phyloP scores from a whole-genome alignment of 306 rosid species.

The Rosa lucieae region DNA sequence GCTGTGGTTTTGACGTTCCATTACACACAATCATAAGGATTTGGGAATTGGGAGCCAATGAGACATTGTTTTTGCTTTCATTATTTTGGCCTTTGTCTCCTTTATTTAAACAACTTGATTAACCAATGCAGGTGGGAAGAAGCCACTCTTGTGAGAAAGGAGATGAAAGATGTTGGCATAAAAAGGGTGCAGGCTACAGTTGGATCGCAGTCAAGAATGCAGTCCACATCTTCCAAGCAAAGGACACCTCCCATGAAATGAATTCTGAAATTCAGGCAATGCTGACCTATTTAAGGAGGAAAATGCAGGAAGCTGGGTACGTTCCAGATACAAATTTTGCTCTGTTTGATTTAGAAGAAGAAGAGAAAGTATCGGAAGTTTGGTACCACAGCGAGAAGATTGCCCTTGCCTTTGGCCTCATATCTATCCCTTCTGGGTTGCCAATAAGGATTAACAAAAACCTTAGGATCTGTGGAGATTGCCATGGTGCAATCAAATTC shows the following conservation, averaged over 20 bases:
- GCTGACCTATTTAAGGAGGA: constrained; percentile 51
- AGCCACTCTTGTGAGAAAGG: constrained; percentile 71
- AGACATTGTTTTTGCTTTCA: constrained; percentile 10
- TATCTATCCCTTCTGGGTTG: constrained; percentile 61
- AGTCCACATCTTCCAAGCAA: constrained; percentile 72
- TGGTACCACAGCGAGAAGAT: constrained; percentile 84
- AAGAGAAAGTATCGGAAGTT: constrained; percentile 71
- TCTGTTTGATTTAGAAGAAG: constrained; percentile 73
- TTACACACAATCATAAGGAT: background rate
- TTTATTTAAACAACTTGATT: background rate
- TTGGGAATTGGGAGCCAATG: background rate
- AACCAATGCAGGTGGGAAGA: constrained; percentile 82
- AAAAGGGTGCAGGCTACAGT: constrained; percentile 78
- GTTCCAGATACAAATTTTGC: constrained; percentile 63
- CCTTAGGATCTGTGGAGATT: constrained; percentile 50
- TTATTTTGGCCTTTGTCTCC: background rate
- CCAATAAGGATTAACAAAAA: constrained; percentile 68
- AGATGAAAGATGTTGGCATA: constrained; percentile 75
- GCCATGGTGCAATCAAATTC: constrained; percentile 47
- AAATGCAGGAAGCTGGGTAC: constrained; percentile 70
- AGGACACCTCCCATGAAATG: constrained; percentile 64
- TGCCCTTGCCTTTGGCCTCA: constrained; percentile 78
- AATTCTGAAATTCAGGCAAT: constrained; percentile 67
- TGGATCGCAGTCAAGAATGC: constrained; percentile 72
- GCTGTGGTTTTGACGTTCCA: background rate